Conservation (phyloP, 805 yeast genomes). For the Kluyveromyces dobzhanskii region DNA sequence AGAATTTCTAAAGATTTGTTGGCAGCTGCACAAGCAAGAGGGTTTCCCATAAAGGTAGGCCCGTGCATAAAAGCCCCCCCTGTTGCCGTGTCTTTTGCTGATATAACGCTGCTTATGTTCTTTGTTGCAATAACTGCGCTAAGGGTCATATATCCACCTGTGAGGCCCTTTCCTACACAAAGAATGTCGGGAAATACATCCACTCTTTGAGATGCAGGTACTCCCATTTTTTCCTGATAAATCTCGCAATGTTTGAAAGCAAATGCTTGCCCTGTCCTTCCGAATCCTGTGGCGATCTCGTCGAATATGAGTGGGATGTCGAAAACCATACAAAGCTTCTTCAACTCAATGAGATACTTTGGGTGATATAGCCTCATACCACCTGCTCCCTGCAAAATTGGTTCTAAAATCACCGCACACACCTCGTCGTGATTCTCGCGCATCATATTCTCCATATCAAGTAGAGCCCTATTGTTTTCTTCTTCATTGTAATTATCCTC, state of each 20-base stretch:
- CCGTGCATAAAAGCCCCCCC: conserved; percentile 25
- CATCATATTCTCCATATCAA: conserved; percentile 22
- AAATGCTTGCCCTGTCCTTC: conserved; percentile 31
- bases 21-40: conserved; percentile 23
- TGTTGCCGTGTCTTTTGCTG: conserved; percentile 12
- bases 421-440: conserved; percentile 25
- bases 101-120: conserved; percentile 14
- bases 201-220: conserved; percentile 9
- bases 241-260: conserved; percentile 28
- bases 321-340: conserved; percentile 28
- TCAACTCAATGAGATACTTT: conserved; percentile 26
- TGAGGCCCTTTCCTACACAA: conserved; percentile 21
- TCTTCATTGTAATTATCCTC: conserved; percentile 15
- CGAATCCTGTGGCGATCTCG: conserved; percentile 33
- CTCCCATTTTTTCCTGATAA: conserved; percentile 9
- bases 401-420: conserved; percentile 32
- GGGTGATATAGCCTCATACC: conserved; percentile 31
- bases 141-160: conserved; percentile 23
- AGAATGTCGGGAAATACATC: conserved; percentile 22
- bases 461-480: conserved; percentile 12
- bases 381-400: conserved; percentile 34
- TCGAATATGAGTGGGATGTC: conserved; percentile 29
- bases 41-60: conserved; percentile 25
- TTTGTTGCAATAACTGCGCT: conserved; percentile 18
- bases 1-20: conserved; percentile 18